These are phyloP conservation scores for Ceratobasidium theobromae DNA, from an alignment of 1,284 basidiomycete species.

Conservation along the genomic window DNA sequence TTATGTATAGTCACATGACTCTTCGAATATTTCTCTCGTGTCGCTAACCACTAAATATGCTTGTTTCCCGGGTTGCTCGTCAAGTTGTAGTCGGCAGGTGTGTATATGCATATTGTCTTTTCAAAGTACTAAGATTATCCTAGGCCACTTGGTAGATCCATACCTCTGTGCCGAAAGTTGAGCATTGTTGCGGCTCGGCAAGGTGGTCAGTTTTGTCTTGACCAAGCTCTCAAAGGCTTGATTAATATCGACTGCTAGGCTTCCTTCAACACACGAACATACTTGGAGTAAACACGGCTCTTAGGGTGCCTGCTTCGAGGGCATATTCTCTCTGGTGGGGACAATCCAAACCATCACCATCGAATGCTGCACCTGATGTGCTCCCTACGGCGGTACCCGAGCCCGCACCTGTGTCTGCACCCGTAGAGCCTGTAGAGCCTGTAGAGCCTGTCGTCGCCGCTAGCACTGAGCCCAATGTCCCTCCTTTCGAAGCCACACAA, in stretches of 20 bases:
- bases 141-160: background rate
- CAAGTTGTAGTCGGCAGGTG: background rate
- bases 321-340: constrained; percentile 25
- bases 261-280: background rate
- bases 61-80: background rate
- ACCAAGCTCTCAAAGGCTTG: background rate
- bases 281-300: background rate
- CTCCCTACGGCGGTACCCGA: background rate
- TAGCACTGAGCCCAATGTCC: background rate
- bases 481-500: constrained; percentile 14
- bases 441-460: background rate
- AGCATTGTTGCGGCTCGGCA: constrained; percentile 4
- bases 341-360: constrained; percentile 8
- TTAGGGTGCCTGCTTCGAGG: background rate
- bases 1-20: constrained; percentile 8
- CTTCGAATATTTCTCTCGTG: background rate
- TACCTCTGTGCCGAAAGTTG: constrained; percentile 1
- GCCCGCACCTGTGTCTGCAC: background rate
- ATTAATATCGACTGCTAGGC: background rate
- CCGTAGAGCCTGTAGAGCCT: background rate
- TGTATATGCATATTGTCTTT: background rate
- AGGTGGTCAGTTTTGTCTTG: background rate
- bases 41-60: constrained; percentile 19
- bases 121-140: background rate
- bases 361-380: background rate